A percentile compares a stretch with the other conserved stretches of the same genome.
phyloP scores from a whole-genome alignment of 805 yeast species.

The Candida coquimbonensis region DNA sequence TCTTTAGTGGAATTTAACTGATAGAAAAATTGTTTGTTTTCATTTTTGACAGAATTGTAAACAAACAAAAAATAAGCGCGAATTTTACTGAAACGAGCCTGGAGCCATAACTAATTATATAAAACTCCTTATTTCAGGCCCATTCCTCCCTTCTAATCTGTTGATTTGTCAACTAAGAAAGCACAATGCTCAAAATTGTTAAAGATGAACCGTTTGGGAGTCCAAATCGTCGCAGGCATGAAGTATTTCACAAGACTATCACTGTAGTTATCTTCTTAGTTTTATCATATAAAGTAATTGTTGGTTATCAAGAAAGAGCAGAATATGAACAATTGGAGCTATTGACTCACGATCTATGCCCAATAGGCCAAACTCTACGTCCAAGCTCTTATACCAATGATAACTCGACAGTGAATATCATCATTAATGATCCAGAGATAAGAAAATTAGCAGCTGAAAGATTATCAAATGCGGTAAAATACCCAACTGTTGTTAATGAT shows the following conservation, averaged over 20 bases:
- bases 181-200: no score
- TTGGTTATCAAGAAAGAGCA: no score
- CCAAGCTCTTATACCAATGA: conserved; percentile 25
- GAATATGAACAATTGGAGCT: background rate
- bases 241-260: no score
- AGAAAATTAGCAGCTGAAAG: conserved; percentile 31
- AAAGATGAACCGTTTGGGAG: no score
- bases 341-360: conserved; percentile 11
- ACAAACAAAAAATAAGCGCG: background rate
- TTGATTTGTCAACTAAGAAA: no score
- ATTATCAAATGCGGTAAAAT: conserved; percentile 42
- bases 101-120: no score
- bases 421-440: conserved; percentile 29
- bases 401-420: conserved; percentile 27
- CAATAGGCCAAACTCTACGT: conserved; percentile 15
- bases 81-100: no score
- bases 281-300: background rate
- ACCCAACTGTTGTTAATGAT: conserved; percentile 44
- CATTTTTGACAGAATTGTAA: background rate
- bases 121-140: no score
- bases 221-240: no score
- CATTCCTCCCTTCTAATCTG: no score
- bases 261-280: no score
- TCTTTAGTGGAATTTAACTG: no score
- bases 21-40: background rate